These are phyloP conservation scores for Mortierella hygrophila DNA, from an alignment of 192 early-diverging fungal genomes.

Conservation along the genomic window DNA sequence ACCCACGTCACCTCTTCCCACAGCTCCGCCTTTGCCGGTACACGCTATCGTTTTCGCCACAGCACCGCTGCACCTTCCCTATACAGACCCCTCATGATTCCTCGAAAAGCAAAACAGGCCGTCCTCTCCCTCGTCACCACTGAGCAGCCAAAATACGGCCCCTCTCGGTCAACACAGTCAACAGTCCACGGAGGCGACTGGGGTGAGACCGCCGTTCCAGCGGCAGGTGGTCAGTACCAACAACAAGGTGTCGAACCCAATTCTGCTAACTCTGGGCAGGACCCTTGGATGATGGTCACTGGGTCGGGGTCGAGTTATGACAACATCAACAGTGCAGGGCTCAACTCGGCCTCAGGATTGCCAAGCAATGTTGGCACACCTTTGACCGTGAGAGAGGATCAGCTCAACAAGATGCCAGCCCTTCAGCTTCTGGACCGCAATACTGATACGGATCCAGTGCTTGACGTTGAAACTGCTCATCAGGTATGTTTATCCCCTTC, in stretches of 20 bases:
- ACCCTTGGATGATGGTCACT: conserved; percentile 44
- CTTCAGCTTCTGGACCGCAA: conserved; percentile 56
- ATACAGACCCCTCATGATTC: conserved; percentile 45
- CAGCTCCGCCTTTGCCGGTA: conserved; percentile 7
- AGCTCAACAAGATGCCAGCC: conserved; percentile 44
- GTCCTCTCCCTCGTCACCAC: conserved; percentile 43
- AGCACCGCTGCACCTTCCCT: conserved; percentile 25
- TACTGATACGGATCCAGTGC: conserved; percentile 60
- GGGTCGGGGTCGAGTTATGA: conserved; percentile 31
- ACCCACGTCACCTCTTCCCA: not conserved
- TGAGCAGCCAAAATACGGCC: conserved; percentile 45
- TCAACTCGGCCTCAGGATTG: conserved; percentile 4
- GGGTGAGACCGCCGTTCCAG: conserved; percentile 20
- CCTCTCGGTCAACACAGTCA: conserved; percentile 34
- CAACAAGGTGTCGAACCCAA: conserved; percentile 27
- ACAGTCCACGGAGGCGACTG: conserved; percentile 43
- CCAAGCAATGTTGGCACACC: conserved; percentile 17
- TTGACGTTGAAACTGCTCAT: conserved; percentile 59
- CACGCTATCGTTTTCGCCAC: conserved; percentile 30
- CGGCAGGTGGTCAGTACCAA: conserved; percentile 11
- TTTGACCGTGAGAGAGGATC: conserved; percentile 28
- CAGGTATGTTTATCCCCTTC: conserved; percentile 53
- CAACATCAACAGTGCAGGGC: not conserved
- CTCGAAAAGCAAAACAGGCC: conserved; percentile 33
- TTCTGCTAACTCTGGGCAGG: conserved; percentile 18